Evolutionary conservation across 108 stramenopile species (phyloP), one percentile per base, ranked within the genome.

Genomic region (Mediolabrus comicus): DNA sequence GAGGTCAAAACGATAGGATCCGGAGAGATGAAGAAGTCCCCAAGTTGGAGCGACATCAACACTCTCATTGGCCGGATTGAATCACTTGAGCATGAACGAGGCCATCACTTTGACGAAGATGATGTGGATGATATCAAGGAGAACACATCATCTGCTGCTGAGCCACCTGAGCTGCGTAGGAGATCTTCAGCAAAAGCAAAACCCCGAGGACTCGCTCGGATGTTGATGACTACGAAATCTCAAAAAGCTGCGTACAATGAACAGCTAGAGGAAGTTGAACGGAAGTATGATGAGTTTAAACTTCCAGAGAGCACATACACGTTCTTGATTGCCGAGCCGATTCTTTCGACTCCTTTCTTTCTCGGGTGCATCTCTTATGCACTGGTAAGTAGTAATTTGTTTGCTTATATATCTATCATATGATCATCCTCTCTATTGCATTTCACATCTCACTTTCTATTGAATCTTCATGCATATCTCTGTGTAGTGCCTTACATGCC

Each of bases 261-360:
- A 30, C 22, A 41, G 30, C 3, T 24, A 13, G 62, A 63, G 36
- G 33, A 8, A 36, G 33, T 30, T 0, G 35, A 25, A 17, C 25
- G 51, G 4, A 33, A 51, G 46, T 62, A 58, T 43, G 64, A 74
- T 9, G 11, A 43, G 13, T 75, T 55, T 31, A 55, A 68, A 53
- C 4, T 76, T 10, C 75, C 75, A 3, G 67, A 68, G 6, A 69
- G 67, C 52, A 76, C 77, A 2, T 79, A 39, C 51, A 79, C 69
- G 5, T 59, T 79, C 7, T 39, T 79, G 29, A 63, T 57, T 14
- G 62, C 77, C 0, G 49, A 59, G 12, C 4, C 49, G 0, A 32
- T 79, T 16, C 29, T 43, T 14, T 79, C 77, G 25, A 24, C 62
- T 10, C 53, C 65, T 2, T 79, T 79, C 41, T 22, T 27, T 8